phyloP scores from a whole-genome alignment of 257 asterid genomes.

The Mitragyna speciosa region DNA sequence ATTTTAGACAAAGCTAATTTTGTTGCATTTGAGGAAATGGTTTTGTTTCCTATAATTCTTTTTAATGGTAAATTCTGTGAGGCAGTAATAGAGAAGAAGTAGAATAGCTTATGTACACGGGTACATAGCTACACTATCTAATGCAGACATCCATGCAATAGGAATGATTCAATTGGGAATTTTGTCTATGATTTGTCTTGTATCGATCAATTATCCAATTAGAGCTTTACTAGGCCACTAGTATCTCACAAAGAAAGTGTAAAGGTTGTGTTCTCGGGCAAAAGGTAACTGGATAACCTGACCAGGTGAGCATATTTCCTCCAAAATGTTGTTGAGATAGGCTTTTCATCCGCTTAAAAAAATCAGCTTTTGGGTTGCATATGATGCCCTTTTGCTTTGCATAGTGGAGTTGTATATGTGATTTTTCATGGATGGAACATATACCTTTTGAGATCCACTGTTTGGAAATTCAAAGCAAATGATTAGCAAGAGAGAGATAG shows the following conservation, averaged over 20 bases:
- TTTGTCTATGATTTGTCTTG: no score
- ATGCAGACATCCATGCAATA: no score
- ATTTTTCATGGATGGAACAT: slow-evolving; percentile 57
- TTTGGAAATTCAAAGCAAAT: slow-evolving; percentile 29
- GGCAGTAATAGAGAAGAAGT: no score
- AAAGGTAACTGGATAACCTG: slow-evolving; percentile 25
- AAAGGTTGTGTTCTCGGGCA: slow-evolving; percentile 16
- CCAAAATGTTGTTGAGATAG: slow-evolving; percentile 27
- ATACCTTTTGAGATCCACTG: slow-evolving; percentile 13
- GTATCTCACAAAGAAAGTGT: background rate
- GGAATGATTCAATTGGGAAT: no score
- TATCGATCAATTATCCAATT: no score
- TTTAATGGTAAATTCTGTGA: background rate
- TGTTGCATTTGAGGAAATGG: no score
- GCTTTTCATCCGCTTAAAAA: slow-evolving; percentile 53
- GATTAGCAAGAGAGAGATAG: slow-evolving; percentile 22
- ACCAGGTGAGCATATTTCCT: slow-evolving; percentile 20
- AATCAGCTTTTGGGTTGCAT: slow-evolving; percentile 61
- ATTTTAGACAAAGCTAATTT: no score
- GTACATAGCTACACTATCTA: no score
- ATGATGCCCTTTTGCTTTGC: slow-evolving; percentile 59
- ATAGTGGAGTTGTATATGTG: slow-evolving; percentile 47
- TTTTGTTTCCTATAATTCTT: no score
- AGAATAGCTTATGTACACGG: no score
- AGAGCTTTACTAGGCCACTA: no score